Evolutionary conservation across 352 stramenopile genomes (phyloP).

Genomic region (Pelagophyceae sp.): DNA sequence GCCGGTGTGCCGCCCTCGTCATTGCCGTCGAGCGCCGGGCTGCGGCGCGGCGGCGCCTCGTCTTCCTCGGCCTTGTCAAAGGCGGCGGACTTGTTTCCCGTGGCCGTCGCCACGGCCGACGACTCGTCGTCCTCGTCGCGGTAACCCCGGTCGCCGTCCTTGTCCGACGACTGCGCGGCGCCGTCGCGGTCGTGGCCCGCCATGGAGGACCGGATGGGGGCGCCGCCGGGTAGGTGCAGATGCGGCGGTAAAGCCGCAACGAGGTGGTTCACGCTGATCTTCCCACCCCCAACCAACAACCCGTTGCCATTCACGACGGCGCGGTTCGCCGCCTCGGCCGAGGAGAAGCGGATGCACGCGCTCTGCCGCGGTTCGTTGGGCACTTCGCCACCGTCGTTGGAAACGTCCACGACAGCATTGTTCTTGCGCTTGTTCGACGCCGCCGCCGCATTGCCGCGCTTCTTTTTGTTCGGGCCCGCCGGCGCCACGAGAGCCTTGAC

Average conservation of each 20-base stretch:
- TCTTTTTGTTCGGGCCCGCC: too few relatives aligned
- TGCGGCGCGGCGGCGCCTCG: neutral
- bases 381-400: neutral
- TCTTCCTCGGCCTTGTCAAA: too few relatives aligned
- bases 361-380: neutral
- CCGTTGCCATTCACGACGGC: constrained; percentile 6
- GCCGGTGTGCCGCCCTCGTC: neutral
- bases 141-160: neutral
- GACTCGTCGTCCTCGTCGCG: neutral
- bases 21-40: neutral
- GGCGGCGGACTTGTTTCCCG: neutral
- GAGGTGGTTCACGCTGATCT: neutral
- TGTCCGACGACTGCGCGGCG: neutral
- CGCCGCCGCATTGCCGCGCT: neutral
- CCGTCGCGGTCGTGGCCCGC: neutral
- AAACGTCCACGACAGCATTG: too few relatives aligned
- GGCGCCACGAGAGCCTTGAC: too few relatives aligned
- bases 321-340: constrained; percentile 18
- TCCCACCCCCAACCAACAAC: neutral
- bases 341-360: neutral
- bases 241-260: neutral
- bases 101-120: neutral
- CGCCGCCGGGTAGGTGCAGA: neutral
- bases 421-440: neutral
- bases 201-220: neutral